phyloP scores from a whole-genome alignment of 345 rosid genomes.

The Orychophragmus violaceus region DNA sequence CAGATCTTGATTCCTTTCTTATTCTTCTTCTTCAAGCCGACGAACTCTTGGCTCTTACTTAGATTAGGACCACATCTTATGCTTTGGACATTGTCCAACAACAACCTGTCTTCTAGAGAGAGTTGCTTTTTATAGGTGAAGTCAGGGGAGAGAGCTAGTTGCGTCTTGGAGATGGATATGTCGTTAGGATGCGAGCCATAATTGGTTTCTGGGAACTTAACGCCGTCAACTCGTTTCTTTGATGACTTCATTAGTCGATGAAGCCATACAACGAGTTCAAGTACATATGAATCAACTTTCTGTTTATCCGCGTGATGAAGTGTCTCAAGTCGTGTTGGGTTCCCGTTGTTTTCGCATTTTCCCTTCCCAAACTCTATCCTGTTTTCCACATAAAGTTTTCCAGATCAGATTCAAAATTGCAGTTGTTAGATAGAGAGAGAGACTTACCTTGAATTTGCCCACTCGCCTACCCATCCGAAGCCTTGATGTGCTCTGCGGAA shows the following conservation, averaged over 20 bases:
- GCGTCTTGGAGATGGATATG: slow-evolving; percentile 32
- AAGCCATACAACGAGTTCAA: slow-evolving; percentile 76
- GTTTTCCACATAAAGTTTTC: slow-evolving; percentile 10
- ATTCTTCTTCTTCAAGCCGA: slow-evolving; percentile 15
- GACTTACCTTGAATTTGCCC: slow-evolving; percentile 84
- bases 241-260: slow-evolving; percentile 53
- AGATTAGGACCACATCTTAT: slow-evolving; percentile 45
- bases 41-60: slow-evolving; percentile 84
- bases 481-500: slow-evolving; percentile 77
- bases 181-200: slow-evolving; percentile 29
- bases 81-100: slow-evolving; percentile 44
- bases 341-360: slow-evolving; percentile 26
- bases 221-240: slow-evolving; percentile 41
- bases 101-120: slow-evolving; percentile 54
- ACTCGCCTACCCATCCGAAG: slow-evolving; percentile 98
- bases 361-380: slow-evolving; percentile 31
- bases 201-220: slow-evolving; percentile 29
- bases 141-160: slow-evolving; percentile 27
- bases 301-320: slow-evolving; percentile 72
- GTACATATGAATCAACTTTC: slow-evolving; percentile 55
- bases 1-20: slow-evolving; percentile 35
- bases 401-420: neutral
- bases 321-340: slow-evolving; percentile 66
- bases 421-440: neutral
- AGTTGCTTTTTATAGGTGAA: slow-evolving; percentile 35